Evolutionary conservation across 2,329 filamentous ascomycete genomes (phyloP).

Genomic region (Fusarium illudens): DNA sequence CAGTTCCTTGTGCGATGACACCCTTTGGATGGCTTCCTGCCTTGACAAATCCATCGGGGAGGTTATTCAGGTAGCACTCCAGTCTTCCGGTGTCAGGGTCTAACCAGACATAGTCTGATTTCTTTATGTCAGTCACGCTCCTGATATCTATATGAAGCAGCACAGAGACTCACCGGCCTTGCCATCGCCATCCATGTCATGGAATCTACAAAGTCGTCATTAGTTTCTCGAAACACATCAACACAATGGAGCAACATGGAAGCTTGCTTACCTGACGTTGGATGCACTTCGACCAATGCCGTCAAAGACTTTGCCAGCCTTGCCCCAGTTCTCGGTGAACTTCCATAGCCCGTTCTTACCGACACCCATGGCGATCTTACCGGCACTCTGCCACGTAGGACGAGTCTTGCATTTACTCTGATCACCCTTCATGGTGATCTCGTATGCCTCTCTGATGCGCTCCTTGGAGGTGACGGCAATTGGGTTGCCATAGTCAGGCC

Average conservation of each 20-base stretch:
- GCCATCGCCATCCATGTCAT: slow-evolving; percentile 16
- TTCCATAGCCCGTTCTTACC: slow-evolving; percentile 4
- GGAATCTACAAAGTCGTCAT: neutral
- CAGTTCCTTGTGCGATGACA: neutral
- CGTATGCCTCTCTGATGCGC: neutral
- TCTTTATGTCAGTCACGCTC: neutral
- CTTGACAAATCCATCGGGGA: neutral
- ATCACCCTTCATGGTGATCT: neutral
- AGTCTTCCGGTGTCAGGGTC: neutral
- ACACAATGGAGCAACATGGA: too few relatives aligned
- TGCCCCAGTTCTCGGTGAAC: slow-evolving; percentile 2
- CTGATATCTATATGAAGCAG: neutral
- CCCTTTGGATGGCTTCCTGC: slow-evolving; percentile 6
- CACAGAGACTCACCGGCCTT: slow-evolving; percentile 2
- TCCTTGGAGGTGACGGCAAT: neutral
- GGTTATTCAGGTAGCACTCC: slow-evolving; percentile 6
- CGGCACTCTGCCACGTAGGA: neutral
- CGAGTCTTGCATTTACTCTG: neutral
- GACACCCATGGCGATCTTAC: slow-evolving; percentile 4
- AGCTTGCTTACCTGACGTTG: neutral
- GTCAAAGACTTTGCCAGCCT: neutral
- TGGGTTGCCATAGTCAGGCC: neutral
- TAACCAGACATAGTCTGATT: slow-evolving; percentile 13
- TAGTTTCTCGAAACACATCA: too few relatives aligned
- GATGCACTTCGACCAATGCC: neutral